Evolutionary conservation across 805 yeast species (phyloP).

Genomic region (Komagataella pastoris): DNA sequence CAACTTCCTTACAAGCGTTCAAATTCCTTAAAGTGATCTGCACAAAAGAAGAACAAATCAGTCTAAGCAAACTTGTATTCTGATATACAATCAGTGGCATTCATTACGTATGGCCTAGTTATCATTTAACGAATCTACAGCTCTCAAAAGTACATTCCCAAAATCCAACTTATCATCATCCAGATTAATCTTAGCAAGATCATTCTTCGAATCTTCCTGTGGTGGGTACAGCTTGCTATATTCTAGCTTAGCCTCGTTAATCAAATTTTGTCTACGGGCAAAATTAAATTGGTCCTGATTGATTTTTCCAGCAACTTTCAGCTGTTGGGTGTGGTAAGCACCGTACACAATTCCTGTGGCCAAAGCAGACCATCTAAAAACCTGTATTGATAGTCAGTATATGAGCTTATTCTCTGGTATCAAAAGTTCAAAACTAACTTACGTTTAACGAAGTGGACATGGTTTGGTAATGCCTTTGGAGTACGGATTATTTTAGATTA

Average conservation of each 20-base stretch:
- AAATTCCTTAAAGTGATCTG: neutral
- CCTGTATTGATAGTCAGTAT: slow-evolving; percentile 22
- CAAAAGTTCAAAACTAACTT: neutral
- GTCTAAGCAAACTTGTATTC: neutral
- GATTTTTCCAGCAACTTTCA: slow-evolving; percentile 46
- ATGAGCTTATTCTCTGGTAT: neutral
- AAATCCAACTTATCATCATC: slow-evolving; percentile 88
- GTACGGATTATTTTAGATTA: no score
- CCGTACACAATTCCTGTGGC: slow-evolving; percentile 87
- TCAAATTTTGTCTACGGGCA: slow-evolving; percentile 57
- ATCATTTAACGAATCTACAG: slow-evolving; percentile 40
- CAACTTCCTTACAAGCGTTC: no score
- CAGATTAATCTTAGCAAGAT: slow-evolving; percentile 39
- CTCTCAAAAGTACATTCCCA: slow-evolving; percentile 53
- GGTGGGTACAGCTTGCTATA: slow-evolving; percentile 52
- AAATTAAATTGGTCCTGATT: slow-evolving; percentile 45
- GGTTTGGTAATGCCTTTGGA: neutral
- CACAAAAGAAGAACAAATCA: neutral
- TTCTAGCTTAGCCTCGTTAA: slow-evolving; percentile 81
- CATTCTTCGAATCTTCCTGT: slow-evolving; percentile 24
- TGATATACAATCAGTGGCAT: neutral
- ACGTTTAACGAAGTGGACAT: neutral
- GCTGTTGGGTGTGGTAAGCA: slow-evolving; percentile 63
- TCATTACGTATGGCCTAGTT: slow-evolving; percentile 6
- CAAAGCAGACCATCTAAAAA: slow-evolving; percentile 85